These are phyloP conservation scores for Colletotrichum simmondsii DNA, from an alignment of 2,329 filamentous ascomycete genomes.

Conservation along the genomic window DNA sequence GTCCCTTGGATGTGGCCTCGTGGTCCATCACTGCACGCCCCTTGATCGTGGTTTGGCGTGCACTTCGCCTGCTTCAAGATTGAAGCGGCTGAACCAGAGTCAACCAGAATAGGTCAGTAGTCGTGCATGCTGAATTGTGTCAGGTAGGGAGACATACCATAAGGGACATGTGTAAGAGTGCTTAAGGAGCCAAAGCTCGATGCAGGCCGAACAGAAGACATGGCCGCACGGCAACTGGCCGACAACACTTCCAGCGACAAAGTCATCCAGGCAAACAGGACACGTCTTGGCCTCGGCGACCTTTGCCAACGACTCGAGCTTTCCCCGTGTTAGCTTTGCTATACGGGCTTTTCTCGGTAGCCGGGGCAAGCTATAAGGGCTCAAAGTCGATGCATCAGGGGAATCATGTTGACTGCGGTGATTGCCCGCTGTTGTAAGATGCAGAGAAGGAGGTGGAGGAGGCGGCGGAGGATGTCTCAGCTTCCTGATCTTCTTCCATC, in stretches of 20 bases:
- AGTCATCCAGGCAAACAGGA: conserved; percentile 16
- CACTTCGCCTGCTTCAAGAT: not conserved
- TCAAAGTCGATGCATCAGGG: no score
- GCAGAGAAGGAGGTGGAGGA: not conserved
- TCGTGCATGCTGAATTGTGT: no score
- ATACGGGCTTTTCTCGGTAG: not conserved
- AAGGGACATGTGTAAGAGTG: conserved; percentile 9
- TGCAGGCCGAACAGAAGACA: conserved; percentile 20
- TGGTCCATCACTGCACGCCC: not conserved
- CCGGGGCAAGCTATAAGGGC: not conserved
- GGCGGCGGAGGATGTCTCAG: not conserved
- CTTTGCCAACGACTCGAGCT: not conserved
- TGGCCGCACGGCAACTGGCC: conserved; percentile 10
- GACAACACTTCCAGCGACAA: not conserved
- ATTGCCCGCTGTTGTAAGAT: not conserved
- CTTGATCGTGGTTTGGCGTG: not conserved
- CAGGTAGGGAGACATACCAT: not conserved
- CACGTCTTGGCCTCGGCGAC: not conserved
- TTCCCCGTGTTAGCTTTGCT: not conserved
- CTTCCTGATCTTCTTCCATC: conserved; percentile 1
- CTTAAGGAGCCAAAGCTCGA: conserved; percentile 15
- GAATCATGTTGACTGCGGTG: not conserved
- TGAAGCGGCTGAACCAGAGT: not conserved
- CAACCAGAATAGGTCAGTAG: not conserved
- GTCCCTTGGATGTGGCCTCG: no score